Evolutionary conservation across 306 rosid species (phyloP), one percentile per base, ranked within the genome.

Genomic region (Medicago ruthenica): DNA sequence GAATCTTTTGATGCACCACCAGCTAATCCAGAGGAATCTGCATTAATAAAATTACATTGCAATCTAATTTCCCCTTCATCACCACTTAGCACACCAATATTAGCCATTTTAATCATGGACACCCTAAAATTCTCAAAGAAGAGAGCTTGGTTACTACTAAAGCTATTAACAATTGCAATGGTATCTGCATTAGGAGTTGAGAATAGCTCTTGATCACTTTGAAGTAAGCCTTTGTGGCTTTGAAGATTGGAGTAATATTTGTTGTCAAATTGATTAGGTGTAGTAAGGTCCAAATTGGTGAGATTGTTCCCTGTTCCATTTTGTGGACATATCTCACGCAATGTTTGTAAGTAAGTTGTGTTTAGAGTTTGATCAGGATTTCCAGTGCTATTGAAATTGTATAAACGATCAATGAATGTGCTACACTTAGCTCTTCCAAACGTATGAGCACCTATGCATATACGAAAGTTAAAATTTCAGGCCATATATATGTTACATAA

Each of bases 91-190:
- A 83, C 86, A 8, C 75, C 57, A 36, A 85, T 79, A 4, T 76
- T 76, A 2, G 84, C 80, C 84, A 85, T 85, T 4, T 79, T 82
- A 4, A 85, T 82, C 86, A 85, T 85, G 4, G 88, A 44, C 0
- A 40, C 64, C 44, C 15, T 22, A 0, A 85, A 85, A 11, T 6
- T 67, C 0, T 48, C 5, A 70, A 79, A 85, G 82, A 85, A 85
- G 15, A 47, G 27, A 0, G 9, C 13, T 53, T 82, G 75, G 67
- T 71, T 5, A 6, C 0, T 5, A 0, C 58, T 45, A 60, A 79
- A 85, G 1, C 7, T 58, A 6, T 75, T 76, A 53, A 85, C 84
- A 9, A 79, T 78, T 44, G 1, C 6, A 0, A 67, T 24, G 24
- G 86, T 85, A 12, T 71, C 82, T 0, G 88, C 88, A 14, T 68